Base-by-base conservation (phyloP, 2,329 filamentous ascomycete species). In the Aspergillus pseudotamarii region DNA sequence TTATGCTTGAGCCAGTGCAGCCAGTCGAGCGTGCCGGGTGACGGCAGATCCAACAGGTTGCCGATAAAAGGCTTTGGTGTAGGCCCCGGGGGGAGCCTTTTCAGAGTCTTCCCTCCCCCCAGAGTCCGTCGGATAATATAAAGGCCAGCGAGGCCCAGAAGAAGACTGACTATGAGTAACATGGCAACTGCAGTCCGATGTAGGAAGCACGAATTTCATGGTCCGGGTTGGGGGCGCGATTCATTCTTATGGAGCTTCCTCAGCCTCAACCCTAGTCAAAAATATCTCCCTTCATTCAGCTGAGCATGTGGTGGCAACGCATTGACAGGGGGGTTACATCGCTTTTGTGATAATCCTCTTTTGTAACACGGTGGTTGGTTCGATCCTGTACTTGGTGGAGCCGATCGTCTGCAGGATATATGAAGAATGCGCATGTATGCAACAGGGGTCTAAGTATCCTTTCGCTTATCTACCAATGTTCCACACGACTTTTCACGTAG, bases 1-100 rank as follows among this genome's bases (percentile, higher is more conserved):
- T 80, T 81, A 60, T 78, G 76, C 48, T 79, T 69, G 0, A 78
- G 59, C 79, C 79, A 82, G 54, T 82, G 77, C 16, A 74, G 65
- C 64, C 70, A 77, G 59, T 81, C 79, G 6, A 74, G 73, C 43
- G 68, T 67, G 4, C 72, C 73, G 26, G 73, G 65, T 0, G 74
- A 72, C 0, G 83, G 83, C 19, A 86, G 69, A 59, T 85, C 82
- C 1, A 65, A 64, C 21, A 85, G 63, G 64, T 85, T 86, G 3
- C 84, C 84, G 6, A 85, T 32, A 0, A 86, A 26, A 0, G 82
- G 82, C 1, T 81, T 65, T 0, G 76, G 76, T 53, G 77, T 82
- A 0, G 84, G 84, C 0, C 84, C 84, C 0, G 83, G 84, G 0
- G 83, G 84, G 2, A 83, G 71, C 72, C 68, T 21, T 1, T 19